Conservation (phyloP, 2,329 filamentous ascomycete genomes). For the Aspergillus ochraceoroseus region DNA sequence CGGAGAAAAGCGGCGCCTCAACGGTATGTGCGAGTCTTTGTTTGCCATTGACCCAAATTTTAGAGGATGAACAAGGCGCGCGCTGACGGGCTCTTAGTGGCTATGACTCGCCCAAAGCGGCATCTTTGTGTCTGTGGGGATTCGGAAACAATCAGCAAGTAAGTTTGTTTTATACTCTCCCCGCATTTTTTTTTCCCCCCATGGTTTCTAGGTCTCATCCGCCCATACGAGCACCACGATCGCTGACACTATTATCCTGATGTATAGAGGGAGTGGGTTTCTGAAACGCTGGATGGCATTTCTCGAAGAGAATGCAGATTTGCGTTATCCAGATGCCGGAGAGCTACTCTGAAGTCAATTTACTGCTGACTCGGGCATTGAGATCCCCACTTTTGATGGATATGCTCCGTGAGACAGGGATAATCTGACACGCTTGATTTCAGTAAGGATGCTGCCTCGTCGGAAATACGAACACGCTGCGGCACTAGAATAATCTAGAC, state of each 20-base stretch:
- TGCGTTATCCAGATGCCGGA: conserved; percentile 71
- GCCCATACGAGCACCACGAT: not conserved
- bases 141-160: conserved; percentile 86
- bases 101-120: conserved; percentile 91
- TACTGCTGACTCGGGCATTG: not conserved
- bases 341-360: conserved; percentile 30
- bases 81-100: conserved; percentile 54
- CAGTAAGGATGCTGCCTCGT: too few species aligned
- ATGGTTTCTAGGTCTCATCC: not conserved
- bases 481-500: too few species aligned
- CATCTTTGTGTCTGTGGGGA: conserved; percentile 90
- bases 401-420: not conserved
- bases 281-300: conserved; percentile 87
- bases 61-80: not conserved
- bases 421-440: too few species aligned
- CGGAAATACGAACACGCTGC: too few species aligned
- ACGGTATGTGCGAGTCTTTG: conserved; percentile 61
- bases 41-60: not conserved
- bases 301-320: conserved; percentile 81
- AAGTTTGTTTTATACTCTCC: conserved; percentile 43
- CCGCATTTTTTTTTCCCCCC: conserved; percentile 1
- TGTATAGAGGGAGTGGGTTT: conserved; percentile 70
- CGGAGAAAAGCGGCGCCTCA: conserved; percentile 83
- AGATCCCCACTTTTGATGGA: conserved; percentile 5
- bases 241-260: conserved; percentile 9